These are phyloP conservation scores for Aquilaria sinensis DNA, from an alignment of 345 rosid genomes.

Conservation along the genomic window DNA sequence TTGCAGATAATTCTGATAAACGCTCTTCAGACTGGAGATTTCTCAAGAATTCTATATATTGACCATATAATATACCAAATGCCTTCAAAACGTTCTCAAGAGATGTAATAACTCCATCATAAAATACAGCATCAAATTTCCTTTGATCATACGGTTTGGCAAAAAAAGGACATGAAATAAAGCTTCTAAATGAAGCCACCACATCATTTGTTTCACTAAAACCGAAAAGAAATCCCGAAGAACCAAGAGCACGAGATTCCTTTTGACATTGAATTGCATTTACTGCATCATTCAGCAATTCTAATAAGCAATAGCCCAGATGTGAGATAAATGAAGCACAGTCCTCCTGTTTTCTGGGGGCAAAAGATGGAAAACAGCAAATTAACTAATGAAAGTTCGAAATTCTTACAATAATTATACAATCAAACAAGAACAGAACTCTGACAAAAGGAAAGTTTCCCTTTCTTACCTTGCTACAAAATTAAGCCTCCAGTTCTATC, in stretches of 20 bases:
- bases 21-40: constrained; percentile 31
- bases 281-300: constrained; percentile 50
- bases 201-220: constrained; percentile 33
- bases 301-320: constrained; percentile 45
- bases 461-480: too few species aligned
- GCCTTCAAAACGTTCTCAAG: constrained; percentile 58
- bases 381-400: background rate
- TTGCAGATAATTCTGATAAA: constrained; percentile 22
- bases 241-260: constrained; percentile 47
- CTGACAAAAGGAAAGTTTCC: too few species aligned
- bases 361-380: constrained; percentile 6
- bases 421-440: background rate
- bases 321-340: constrained; percentile 46
- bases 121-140: constrained; percentile 30
- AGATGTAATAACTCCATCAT: constrained; percentile 36
- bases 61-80: constrained; percentile 45
- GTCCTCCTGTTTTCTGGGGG: constrained; percentile 53
- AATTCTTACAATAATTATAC: background rate
- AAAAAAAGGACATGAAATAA: constrained; percentile 52
- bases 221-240: constrained; percentile 35
- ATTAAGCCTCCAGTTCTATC: too few species aligned
- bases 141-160: constrained; percentile 29
- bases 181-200: constrained; percentile 53
- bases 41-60: constrained; percentile 35
- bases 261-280: constrained; percentile 33